Evolutionary conservation across 2,329 filamentous ascomycete species (phyloP).

Genomic region (Cladosporium halotolerans): DNA sequence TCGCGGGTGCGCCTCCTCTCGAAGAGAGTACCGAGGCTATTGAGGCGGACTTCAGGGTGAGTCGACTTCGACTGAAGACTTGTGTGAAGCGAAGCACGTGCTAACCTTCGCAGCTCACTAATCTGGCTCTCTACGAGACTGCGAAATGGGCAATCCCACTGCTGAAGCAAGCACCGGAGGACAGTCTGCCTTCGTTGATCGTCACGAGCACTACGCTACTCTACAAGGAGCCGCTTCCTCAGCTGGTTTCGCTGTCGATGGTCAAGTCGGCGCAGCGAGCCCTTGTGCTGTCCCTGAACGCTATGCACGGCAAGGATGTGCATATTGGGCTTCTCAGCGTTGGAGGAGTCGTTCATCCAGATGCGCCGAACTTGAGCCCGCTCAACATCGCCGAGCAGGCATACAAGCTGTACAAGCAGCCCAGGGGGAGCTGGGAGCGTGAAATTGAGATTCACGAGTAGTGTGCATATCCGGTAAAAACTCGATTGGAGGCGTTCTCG

Average conservation of each 20-base stretch:
- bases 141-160: slow-evolving; percentile 44
- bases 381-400: slow-evolving; percentile 41
- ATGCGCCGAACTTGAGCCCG: slow-evolving; percentile 40
- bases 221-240: slow-evolving; percentile 42
- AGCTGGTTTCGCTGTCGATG: slow-evolving; percentile 45
- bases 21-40: slow-evolving; percentile 40
- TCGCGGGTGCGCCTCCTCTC: slow-evolving; percentile 39
- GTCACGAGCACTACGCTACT: slow-evolving; percentile 44
- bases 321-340: slow-evolving; percentile 45
- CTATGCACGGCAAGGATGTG: slow-evolving; percentile 38
- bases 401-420: slow-evolving; percentile 40
- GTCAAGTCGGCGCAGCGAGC: slow-evolving; percentile 49
- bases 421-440: slow-evolving; percentile 31
- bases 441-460: slow-evolving; percentile 35
- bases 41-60: slow-evolving; percentile 46
- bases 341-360: slow-evolving; percentile 37
- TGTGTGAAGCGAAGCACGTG: neutral
- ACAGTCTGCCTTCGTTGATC: slow-evolving; percentile 40
- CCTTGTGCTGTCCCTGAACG: slow-evolving; percentile 40
- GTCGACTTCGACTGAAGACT: neutral
- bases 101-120: slow-evolving; percentile 36
- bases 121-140: slow-evolving; percentile 43
- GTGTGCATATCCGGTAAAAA: neutral
- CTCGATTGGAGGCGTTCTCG: too few relatives aligned
- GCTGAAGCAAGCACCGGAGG: slow-evolving; percentile 30